Evolutionary conservation across 495 filamentous ascomycete genomes (phyloP).

Genomic region (Hypoxylon trugodes): DNA sequence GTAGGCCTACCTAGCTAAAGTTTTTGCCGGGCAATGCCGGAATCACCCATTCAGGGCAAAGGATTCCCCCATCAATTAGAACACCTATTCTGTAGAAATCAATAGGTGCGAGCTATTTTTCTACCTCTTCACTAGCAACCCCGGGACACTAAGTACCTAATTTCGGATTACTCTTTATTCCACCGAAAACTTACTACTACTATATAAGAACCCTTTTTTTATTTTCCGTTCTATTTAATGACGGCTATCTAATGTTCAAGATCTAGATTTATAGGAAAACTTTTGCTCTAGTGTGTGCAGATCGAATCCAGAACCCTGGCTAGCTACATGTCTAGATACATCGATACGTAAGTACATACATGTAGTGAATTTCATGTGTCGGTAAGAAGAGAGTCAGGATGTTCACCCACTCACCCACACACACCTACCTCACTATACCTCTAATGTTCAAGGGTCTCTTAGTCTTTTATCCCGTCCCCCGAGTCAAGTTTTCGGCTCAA

Average conservation of each 20-base stretch:
- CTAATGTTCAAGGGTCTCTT: constrained; percentile 30
- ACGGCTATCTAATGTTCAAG: background rate
- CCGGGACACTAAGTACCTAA: too few species aligned
- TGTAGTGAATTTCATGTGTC: constrained; percentile 27
- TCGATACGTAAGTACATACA: too few species aligned
- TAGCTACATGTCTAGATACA: too few species aligned
- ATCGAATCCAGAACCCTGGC: constrained; percentile 20
- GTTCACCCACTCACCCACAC: constrained; percentile 32
- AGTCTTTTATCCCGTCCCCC: constrained; percentile 37
- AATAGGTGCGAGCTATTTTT: constrained; percentile 36
- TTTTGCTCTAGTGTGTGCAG: constrained; percentile 12
- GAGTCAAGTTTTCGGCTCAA: constrained; percentile 41
- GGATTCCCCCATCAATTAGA: constrained; percentile 3
- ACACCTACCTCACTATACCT: too few species aligned
- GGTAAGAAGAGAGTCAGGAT: constrained; percentile 38
- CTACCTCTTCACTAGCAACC: too few species aligned
- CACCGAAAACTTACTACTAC: background rate
- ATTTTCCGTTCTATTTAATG: background rate
- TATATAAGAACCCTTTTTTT: background rate
- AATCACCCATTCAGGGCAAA: constrained; percentile 32
- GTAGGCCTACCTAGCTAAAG: background rate
- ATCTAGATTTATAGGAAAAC: constrained; percentile 19
- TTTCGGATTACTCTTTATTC: constrained; percentile 23
- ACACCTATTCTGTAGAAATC: constrained; percentile 21
- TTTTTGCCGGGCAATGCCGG: constrained; percentile 40